A percentile compares a stretch with the other conserved stretches of the same genome.
phyloP scores from a whole-genome alignment of 257 asterid genomes.

The Mentha longifolia region DNA sequence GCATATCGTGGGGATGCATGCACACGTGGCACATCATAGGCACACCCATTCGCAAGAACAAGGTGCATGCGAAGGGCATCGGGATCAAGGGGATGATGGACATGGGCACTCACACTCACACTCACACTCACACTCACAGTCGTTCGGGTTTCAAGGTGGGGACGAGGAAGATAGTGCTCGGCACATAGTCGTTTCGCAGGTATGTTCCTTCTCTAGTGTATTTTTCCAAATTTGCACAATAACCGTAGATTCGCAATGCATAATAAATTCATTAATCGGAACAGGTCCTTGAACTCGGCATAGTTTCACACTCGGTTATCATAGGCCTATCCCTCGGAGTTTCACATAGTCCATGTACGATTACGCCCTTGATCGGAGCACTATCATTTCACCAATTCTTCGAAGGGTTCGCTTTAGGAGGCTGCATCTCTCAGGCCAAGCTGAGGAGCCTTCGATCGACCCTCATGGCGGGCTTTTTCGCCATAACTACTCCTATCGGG shows the following conservation, averaged over 20 bases:
- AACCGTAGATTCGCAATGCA: too few relatives aligned
- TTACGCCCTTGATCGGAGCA: conserved; percentile 83
- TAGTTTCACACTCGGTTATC: conserved; percentile 89
- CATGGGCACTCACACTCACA: conserved; percentile 71
- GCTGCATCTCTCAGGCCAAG: conserved; percentile 90
- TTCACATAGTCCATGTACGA: conserved; percentile 89
- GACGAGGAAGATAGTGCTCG: conserved; percentile 70
- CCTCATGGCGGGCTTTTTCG: conserved; percentile 86
- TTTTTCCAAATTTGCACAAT: background rate
- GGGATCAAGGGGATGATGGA: conserved; percentile 38
- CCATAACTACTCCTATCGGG: conserved; percentile 85
- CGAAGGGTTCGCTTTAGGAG: conserved; percentile 94
- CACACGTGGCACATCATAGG: conserved; percentile 86
- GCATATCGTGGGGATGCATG: conserved; percentile 94
- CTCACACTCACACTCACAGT: conserved; percentile 72
- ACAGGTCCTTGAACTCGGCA: conserved; percentile 92
- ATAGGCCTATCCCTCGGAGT: conserved; percentile 93
- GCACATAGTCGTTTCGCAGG: conserved; percentile 94
- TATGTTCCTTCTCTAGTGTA: conserved; percentile 34
- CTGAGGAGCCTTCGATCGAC: conserved; percentile 59
- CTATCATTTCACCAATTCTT: conserved; percentile 90
- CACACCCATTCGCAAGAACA: conserved; percentile 73
- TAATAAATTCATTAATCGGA: background rate
- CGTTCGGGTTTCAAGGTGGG: conserved; percentile 46
- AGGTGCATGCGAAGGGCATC: conserved; percentile 50